Evolutionary conservation across 192 early-diverging fungal genomes (phyloP).

Genomic region (Coemansia sp.): DNA sequence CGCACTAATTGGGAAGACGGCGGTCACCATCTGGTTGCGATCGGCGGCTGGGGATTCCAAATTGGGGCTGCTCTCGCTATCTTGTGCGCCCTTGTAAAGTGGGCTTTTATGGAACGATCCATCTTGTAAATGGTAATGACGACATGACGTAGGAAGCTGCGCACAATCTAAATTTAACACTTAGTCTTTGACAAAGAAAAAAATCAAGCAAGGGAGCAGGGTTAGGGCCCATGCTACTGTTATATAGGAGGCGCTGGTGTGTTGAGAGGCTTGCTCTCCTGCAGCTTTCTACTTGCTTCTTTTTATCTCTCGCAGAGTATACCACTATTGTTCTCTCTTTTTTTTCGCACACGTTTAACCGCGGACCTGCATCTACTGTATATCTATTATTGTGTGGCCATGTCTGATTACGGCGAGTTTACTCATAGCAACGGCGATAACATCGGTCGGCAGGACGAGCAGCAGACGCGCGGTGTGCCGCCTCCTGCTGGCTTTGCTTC

Average conservation of each 20-base stretch:
- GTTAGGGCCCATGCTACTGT: slow-evolving; percentile 1
- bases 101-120: background rate
- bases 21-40: background rate
- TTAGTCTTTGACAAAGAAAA: too few species aligned
- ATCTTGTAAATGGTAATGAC: background rate
- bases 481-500: background rate
- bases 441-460: background rate
- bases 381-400: background rate
- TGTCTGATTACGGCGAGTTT: slow-evolving; percentile 16
- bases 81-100: background rate
- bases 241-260: background rate
- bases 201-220: background rate
- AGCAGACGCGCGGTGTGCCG: background rate
- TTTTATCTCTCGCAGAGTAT: background rate
- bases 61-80: background rate
- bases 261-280: background rate
- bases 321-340: background rate
- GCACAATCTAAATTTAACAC: background rate
- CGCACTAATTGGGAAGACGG: background rate
- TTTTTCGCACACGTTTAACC: background rate
- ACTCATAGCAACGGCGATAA: background rate
- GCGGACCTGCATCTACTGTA: background rate
- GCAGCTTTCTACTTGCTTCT: background rate
- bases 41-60: background rate
- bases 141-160: background rate